A percentile compares a stretch with the other conserved stretches of the same genome.
phyloP scores from a whole-genome alignment of 345 rosid species.

The Combretum micranthum region DNA sequence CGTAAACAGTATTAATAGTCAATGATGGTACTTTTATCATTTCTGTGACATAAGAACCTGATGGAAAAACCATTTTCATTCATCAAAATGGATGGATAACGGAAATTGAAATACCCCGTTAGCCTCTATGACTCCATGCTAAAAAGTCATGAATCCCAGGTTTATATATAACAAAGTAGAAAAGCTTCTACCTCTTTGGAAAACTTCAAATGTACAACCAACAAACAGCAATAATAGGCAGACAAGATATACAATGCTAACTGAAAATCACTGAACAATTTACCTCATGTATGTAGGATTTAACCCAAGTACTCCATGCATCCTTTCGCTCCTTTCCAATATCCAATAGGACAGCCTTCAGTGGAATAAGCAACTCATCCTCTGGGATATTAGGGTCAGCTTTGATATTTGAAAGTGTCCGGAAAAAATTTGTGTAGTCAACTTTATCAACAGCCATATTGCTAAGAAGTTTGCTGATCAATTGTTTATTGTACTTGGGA shows the following conservation, averaged over 20 bases:
- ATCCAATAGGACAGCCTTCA: constrained; percentile 84
- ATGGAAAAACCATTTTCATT: no score
- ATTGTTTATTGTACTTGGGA: constrained; percentile 80
- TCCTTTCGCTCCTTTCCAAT: constrained; percentile 94
- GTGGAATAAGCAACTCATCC: constrained; percentile 58
- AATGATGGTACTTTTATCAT: no score
- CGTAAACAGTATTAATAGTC: no score
- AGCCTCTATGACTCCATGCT: no score
- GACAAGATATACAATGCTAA: background rate
- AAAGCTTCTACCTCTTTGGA: no score
- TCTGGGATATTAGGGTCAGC: constrained; percentile 56
- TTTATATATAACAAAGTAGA: no score
- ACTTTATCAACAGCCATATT: constrained; percentile 98
- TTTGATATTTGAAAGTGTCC: constrained; percentile 71
- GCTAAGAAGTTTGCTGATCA: constrained; percentile 70
- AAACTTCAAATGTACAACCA: background rate
- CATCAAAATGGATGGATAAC: no score
- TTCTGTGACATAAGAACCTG: no score
- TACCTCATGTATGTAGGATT: constrained; percentile 85
- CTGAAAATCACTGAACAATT: background rate
- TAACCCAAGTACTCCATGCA: constrained; percentile 90
- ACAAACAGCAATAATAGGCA: background rate
- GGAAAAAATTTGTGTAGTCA: constrained; percentile 92
- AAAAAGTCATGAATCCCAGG: no score
- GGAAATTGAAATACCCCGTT: no score